A percentile compares a stretch with the other conserved stretches of the same genome.
phyloP scores from a whole-genome alignment of 768 basidiomycete genomes.

The Butyriboletus loyo region DNA sequence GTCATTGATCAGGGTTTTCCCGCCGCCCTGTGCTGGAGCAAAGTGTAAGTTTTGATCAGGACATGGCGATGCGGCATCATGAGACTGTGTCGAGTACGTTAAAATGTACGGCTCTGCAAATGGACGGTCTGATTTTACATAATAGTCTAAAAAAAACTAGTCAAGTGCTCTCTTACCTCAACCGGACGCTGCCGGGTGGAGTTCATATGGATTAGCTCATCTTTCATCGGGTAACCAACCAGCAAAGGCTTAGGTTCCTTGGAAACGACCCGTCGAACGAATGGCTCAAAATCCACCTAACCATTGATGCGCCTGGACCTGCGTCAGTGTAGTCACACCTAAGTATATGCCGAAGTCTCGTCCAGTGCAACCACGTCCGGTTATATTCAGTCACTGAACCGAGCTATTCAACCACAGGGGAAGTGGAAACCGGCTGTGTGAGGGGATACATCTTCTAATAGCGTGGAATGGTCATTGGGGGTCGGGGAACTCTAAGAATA shows the following conservation, averaged over 20 bases:
- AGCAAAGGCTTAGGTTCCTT: constrained; percentile 6
- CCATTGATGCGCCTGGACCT: not conserved
- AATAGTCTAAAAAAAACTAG: not conserved
- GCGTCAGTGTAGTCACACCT: not conserved
- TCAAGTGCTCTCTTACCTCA: not conserved
- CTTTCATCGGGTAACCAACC: not conserved
- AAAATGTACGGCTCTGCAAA: too few species aligned
- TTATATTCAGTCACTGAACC: not conserved
- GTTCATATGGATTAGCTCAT: constrained; percentile 4
- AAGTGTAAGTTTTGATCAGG: not conserved
- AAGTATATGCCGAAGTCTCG: not conserved
- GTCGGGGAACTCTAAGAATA: too few species aligned
- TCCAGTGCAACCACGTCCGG: not conserved
- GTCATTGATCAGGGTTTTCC: not conserved
- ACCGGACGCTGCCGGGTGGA: too few species aligned
- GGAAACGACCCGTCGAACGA: not conserved
- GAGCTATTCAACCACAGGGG: not conserved
- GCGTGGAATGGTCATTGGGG: not conserved
- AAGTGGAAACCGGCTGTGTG: not conserved
- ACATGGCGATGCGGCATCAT: too few species aligned
- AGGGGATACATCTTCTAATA: not conserved
- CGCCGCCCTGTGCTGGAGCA: not conserved
- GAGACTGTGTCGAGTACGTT: not conserved
- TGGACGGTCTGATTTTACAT: too few species aligned
- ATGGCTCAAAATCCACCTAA: too few species aligned